Conservation (phyloP, 805 yeast genomes). For the Candida chilensis region DNA sequence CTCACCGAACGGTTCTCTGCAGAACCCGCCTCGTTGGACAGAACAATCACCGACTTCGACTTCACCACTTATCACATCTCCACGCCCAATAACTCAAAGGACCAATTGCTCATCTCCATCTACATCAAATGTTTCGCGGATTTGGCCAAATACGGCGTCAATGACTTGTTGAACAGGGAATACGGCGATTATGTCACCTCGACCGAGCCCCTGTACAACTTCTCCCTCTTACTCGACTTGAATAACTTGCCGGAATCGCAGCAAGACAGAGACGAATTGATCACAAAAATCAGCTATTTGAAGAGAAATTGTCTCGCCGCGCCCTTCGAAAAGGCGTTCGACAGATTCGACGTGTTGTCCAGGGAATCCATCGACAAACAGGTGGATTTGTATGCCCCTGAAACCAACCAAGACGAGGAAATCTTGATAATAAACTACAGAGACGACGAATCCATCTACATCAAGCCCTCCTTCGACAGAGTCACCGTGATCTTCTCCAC, state of each 20-base stretch:
- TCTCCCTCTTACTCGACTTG: slow-evolving; percentile 63
- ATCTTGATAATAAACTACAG: slow-evolving; percentile 75
- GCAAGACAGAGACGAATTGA: slow-evolving; percentile 41
- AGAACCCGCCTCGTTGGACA: slow-evolving; percentile 55
- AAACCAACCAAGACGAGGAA: slow-evolving; percentile 35
- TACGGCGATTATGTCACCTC: slow-evolving; percentile 37
- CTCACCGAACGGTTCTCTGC: slow-evolving; percentile 58
- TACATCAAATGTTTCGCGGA: slow-evolving; percentile 74
- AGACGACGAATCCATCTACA: slow-evolving; percentile 85
- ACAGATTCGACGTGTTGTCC: slow-evolving; percentile 64
- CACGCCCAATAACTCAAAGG: slow-evolving; percentile 73
- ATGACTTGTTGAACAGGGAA: slow-evolving; percentile 39
- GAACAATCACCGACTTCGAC: slow-evolving; percentile 91
- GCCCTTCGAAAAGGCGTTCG: slow-evolving; percentile 83
- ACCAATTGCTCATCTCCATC: slow-evolving; percentile 56
- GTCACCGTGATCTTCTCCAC: slow-evolving; percentile 96
- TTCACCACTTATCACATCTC: slow-evolving; percentile 91
- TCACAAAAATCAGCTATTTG: slow-evolving; percentile 61
- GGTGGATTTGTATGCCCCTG: slow-evolving; percentile 26
- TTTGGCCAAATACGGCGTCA: slow-evolving; percentile 57
- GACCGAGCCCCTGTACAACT: slow-evolving; percentile 76
- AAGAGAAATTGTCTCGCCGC: slow-evolving; percentile 88
- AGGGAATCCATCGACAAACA: slow-evolving; percentile 20
- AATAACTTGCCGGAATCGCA: slow-evolving; percentile 22
- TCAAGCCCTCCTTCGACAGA: slow-evolving; percentile 90